Base-by-base conservation (phyloP, 164 flowering plant genomes). In the Chimonanthus salicifolius region DNA sequence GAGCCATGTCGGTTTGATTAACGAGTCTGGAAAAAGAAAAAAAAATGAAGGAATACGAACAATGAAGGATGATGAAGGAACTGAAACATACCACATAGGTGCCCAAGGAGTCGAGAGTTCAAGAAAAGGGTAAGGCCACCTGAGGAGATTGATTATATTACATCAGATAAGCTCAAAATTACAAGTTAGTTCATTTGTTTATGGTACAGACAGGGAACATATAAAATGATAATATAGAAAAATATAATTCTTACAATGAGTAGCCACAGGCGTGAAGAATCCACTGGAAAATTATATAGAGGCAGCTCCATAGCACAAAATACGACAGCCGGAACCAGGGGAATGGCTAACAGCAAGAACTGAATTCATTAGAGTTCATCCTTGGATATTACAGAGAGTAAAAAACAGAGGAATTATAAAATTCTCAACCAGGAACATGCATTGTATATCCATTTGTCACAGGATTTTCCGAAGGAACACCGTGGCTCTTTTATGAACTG, bases 51-150 rank as follows among this genome's bases (percentile, higher is more conserved):
- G 46, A 15, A 46, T 62, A 46, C 47, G 20, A 11, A 18, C 4
- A 7, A 72, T 45, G 49, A 58, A 63, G 45, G 2, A 0, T 6
- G 5, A 33, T 5, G 47, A 49, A 45, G 20, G 11, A 0, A 69
- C 64, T 3, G 16, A 51, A 68, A 18, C 7, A 15, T 87, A 92
- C 97, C 97, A 92, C 3, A 87, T 20, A 33, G 97, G 94, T 16
- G 94, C 93, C 90, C 88, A 88, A 44, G 87, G 81, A 2, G 85
- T 84, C 9, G 85, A 69, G 66, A 92, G 90, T 77, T 87, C 88
- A 1, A 91, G 90, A 79, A 91, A 91, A 48, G 94, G 89, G 74
- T 92, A 92, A 48, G 97, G 97, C 97, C 97, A 92, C 97, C 97
- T 92, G n/a, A 50, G 64, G 82, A 33, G 71, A n/a, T 62, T 7